These are phyloP conservation scores for Tilletiaria anomala DNA, from an alignment of 1,284 basidiomycete species.

Conservation along the genomic window DNA sequence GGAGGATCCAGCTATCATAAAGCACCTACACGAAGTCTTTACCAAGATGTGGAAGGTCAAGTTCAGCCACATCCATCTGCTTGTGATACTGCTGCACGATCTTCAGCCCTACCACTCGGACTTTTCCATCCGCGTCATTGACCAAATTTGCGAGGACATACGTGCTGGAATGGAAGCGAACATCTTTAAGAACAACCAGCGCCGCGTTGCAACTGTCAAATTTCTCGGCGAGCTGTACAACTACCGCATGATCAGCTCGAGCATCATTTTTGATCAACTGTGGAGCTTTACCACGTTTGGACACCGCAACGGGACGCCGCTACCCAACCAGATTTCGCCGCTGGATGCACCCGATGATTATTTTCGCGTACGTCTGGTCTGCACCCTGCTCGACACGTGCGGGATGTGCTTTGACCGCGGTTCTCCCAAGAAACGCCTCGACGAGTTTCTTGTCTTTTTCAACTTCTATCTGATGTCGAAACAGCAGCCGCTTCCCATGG, in stretches of 20 bases:
- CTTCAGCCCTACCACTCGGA: slow-evolving; percentile 79
- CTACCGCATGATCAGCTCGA: slow-evolving; percentile 77
- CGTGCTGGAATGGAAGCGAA: slow-evolving; percentile 75
- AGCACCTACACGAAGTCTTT: slow-evolving; percentile 57
- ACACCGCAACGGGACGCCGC: slow-evolving; percentile 76
- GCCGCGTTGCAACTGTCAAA: slow-evolving; percentile 74
- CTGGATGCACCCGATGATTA: slow-evolving; percentile 90
- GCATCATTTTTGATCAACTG: slow-evolving; percentile 78
- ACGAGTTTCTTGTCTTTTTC: slow-evolving; percentile 81
- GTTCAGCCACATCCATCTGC: slow-evolving; percentile 71
- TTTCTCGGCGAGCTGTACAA: slow-evolving; percentile 96
- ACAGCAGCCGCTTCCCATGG: slow-evolving; percentile 66
- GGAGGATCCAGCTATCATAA: slow-evolving; percentile 54
- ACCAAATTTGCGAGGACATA: slow-evolving; percentile 86
- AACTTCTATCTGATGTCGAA: slow-evolving; percentile 88
- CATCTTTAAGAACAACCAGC: slow-evolving; percentile 85
- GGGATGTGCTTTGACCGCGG: slow-evolving; percentile 96
- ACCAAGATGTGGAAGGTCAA: slow-evolving; percentile 95
- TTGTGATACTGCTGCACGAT: slow-evolving; percentile 86
- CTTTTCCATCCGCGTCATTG: slow-evolving; percentile 74
- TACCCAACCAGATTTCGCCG: slow-evolving; percentile 60
- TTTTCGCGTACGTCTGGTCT: slow-evolving; percentile 82
- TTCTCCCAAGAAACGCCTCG: slow-evolving; percentile 73
- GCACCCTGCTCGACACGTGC: slow-evolving; percentile 81
- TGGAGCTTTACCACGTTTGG: slow-evolving; percentile 95